Percentiles rank a stretch among this genome's conserved stretches.
Evolutionary conservation across 2,329 filamentous ascomycete species (phyloP).

Genomic region (Stachybotrys elegans): DNA sequence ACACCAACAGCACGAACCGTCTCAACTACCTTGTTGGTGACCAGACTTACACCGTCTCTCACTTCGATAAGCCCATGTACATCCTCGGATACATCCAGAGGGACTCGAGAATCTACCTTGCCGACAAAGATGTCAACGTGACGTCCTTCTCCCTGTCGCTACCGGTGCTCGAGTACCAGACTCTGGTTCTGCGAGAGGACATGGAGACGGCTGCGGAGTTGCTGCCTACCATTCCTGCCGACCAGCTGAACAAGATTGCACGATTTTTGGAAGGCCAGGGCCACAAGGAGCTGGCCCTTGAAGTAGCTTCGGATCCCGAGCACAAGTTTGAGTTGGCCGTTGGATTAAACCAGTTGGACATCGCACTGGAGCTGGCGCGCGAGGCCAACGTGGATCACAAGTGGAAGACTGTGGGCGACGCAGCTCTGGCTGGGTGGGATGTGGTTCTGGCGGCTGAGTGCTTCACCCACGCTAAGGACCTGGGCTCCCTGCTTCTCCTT

Average conservation of each 20-base stretch:
- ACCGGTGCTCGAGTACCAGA: slow-evolving; percentile 94
- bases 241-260: slow-evolving; percentile 97
- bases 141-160: slow-evolving; percentile 89
- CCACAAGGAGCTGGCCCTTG: slow-evolving; percentile 90
- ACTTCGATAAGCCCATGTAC: slow-evolving; percentile 95
- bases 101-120: slow-evolving; percentile 91
- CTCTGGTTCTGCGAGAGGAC: slow-evolving; percentile 86
- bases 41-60: slow-evolving; percentile 94
- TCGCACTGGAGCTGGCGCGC: slow-evolving; percentile 78
- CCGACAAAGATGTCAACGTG: slow-evolving; percentile 91
- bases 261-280: slow-evolving; percentile 96
- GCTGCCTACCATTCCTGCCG: slow-evolving; percentile 76
- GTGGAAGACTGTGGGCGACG: slow-evolving; percentile 96
- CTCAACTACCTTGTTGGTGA: slow-evolving; percentile 97
- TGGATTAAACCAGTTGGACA: slow-evolving; percentile 73
- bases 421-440: slow-evolving; percentile 82
- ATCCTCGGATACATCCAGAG: slow-evolving; percentile 91
- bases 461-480: slow-evolving; percentile 84
- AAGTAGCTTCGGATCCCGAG: slow-evolving; percentile 90
- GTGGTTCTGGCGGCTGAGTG: slow-evolving; percentile 85
- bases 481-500: slow-evolving; percentile 82
- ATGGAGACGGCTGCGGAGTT: slow-evolving; percentile 87
- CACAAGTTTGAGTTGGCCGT: slow-evolving; percentile 95
- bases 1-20: slow-evolving; percentile 94
- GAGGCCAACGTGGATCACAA: slow-evolving; percentile 89